Evolutionary conservation across 2,329 filamentous ascomycete species (phyloP).

Genomic region (Aspergillus brunneoviolaceus): DNA sequence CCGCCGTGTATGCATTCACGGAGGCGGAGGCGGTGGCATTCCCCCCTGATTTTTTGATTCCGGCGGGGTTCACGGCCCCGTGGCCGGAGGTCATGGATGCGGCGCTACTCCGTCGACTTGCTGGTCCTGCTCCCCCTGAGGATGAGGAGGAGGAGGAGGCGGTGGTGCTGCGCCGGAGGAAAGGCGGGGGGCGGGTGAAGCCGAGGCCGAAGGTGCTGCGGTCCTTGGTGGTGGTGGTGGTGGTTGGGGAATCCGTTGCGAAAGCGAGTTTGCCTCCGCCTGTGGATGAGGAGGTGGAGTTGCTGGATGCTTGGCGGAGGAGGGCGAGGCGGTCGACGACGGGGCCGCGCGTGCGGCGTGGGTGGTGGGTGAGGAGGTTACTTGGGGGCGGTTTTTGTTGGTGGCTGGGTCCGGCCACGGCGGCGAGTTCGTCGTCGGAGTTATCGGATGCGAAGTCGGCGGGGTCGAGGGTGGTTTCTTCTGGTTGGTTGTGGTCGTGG

Average conservation of each 20-base stretch:
- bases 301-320: constrained; percentile 47
- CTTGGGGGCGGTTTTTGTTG: constrained; percentile 29
- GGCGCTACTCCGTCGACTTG: neutral
- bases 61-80: neutral
- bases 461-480: constrained; percentile 12
- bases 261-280: constrained; percentile 33
- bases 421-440: constrained; percentile 10
- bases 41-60: constrained; percentile 51
- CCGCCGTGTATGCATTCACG: constrained; percentile 53
- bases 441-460: neutral
- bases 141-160: constrained; percentile 48
- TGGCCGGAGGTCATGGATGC: neutral
- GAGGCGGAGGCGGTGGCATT: constrained; percentile 43
- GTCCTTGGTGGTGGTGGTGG: constrained; percentile 12
- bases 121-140: constrained; percentile 54
- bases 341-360: constrained; percentile 40
- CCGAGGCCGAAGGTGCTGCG: constrained; percentile 23
- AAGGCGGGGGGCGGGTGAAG: constrained; percentile 35
- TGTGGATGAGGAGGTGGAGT: constrained; percentile 34
- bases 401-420: constrained; percentile 18
- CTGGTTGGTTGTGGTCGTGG: constrained; percentile 11
- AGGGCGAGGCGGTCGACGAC: constrained; percentile 48
- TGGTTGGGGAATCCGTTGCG: constrained; percentile 23
- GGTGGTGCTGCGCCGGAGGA: constrained; percentile 33
- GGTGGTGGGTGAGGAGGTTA: constrained; percentile 27